Conservation (phyloP, 176 grass and related monocot species). For the Oryza brachyantha region DNA sequence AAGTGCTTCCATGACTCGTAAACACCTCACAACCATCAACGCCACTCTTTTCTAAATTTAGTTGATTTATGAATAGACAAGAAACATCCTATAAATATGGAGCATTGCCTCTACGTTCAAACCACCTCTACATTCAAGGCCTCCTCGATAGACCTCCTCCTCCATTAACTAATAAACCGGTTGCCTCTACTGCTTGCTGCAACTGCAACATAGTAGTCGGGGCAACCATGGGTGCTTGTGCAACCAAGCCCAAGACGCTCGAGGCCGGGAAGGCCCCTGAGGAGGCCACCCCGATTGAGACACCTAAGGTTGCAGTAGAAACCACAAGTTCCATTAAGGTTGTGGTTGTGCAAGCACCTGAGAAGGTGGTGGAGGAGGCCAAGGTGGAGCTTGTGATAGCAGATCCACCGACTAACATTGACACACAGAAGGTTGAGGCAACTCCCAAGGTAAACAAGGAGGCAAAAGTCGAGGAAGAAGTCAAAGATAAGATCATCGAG, state of each 20-base stretch:
- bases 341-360: slow-evolving; percentile 16
- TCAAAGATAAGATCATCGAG: neutral
- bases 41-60: slow-evolving; percentile 8
- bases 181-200: neutral
- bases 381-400: neutral
- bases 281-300: slow-evolving; percentile 16
- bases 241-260: slow-evolving; percentile 49
- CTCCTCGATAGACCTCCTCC: neutral
- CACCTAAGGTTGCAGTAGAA: slow-evolving; percentile 46
- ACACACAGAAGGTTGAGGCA: neutral
- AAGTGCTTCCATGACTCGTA: no score
- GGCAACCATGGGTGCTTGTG: slow-evolving; percentile 54
- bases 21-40: neutral
- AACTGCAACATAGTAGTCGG: neutral
- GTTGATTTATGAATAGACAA: neutral
- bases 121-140: slow-evolving; percentile 34
- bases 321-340: neutral
- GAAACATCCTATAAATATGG: neutral
- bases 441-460: neutral
- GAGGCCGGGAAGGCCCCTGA: slow-evolving; percentile 34
- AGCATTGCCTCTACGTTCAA: neutral
- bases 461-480: neutral
- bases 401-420: neutral
- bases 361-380: slow-evolving; percentile 25
- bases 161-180: slow-evolving; percentile 4